A percentile compares a stretch with the other conserved stretches of the same genome.
Conservation (phyloP, 2,329 filamentous ascomycete species). For the Lachnellula occidentalis region DNA sequence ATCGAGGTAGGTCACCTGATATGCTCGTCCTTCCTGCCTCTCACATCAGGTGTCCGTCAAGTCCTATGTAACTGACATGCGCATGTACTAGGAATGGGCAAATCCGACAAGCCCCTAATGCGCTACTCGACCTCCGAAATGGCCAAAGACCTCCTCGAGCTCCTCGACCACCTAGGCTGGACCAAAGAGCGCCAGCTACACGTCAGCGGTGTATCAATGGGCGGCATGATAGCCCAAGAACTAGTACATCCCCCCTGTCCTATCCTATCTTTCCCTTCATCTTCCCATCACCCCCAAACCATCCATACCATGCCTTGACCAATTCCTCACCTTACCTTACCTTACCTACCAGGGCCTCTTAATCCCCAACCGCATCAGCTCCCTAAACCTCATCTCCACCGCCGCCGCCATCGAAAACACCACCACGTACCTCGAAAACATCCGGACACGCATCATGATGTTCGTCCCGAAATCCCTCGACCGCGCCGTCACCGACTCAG, state of each 20-base stretch:
- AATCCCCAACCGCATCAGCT: slow-evolving; percentile 48
- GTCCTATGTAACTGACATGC: too few species aligned
- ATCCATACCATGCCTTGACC: too few species aligned
- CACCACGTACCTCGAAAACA: slow-evolving; percentile 57
- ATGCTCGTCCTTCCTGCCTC: neutral
- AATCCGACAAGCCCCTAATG: slow-evolving; percentile 68
- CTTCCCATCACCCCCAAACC: too few species aligned
- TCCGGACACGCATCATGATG: slow-evolving; percentile 50
- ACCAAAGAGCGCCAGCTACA: slow-evolving; percentile 53
- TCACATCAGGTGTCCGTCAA: neutral
- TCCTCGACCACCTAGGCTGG: slow-evolving; percentile 67
- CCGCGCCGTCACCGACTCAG: slow-evolving; percentile 57
- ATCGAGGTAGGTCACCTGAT: slow-evolving; percentile 48
- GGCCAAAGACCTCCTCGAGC: slow-evolving; percentile 71
- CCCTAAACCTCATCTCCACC: slow-evolving; percentile 56
- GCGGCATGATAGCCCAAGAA: slow-evolving; percentile 90
- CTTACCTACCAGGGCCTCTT: slow-evolving; percentile 35
- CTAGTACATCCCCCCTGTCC: slow-evolving; percentile 38
- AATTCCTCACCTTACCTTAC: too few species aligned
- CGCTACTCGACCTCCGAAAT: slow-evolving; percentile 81
- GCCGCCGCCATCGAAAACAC: slow-evolving; percentile 57
- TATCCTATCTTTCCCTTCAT: slow-evolving; percentile 17
- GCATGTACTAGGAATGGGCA: slow-evolving; percentile 54
- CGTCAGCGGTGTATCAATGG: slow-evolving; percentile 75
- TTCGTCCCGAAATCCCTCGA: slow-evolving; percentile 68